These are phyloP conservation scores for Phytophthora kernoviae DNA, from an alignment of 352 stramenopile species.

Conservation along the genomic window DNA sequence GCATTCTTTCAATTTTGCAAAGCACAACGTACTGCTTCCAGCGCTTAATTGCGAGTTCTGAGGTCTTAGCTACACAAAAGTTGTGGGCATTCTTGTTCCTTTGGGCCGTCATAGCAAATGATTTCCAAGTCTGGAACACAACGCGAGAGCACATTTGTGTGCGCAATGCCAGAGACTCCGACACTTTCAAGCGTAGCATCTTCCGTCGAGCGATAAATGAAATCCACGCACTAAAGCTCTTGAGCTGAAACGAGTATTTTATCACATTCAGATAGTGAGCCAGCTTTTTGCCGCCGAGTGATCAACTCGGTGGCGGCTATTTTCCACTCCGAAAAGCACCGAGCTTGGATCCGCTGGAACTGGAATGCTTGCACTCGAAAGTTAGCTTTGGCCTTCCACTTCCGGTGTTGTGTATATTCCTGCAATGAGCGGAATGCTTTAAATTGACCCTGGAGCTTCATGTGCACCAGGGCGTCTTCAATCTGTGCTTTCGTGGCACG, in stretches of 20 bases:
- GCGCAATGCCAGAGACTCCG: constrained; percentile 29
- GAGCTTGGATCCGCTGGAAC: background rate
- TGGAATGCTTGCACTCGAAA: constrained; percentile 2
- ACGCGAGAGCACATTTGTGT: constrained; percentile 31
- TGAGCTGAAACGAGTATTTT: constrained; percentile 41
- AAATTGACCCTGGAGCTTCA: constrained; percentile 30
- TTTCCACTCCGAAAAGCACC: constrained; percentile 35
- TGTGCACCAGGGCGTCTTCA: constrained; percentile 25
- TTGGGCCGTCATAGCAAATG: constrained; percentile 17
- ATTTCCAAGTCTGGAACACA: constrained; percentile 41
- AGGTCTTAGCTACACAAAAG: constrained; percentile 14
- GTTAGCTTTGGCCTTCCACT: constrained; percentile 7
- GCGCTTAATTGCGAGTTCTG: constrained; percentile 13
- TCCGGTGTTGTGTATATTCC: constrained; percentile 1
- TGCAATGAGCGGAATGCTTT: constrained; percentile 23
- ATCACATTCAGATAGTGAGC: constrained; percentile 39
- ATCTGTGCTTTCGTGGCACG: constrained; percentile 27
- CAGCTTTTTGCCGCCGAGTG: constrained; percentile 29
- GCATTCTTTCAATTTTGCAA: constrained; percentile 57
- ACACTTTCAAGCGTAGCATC: constrained; percentile 25
- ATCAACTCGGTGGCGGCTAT: background rate
- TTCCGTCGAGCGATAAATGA: constrained; percentile 26
- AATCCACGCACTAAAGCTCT: constrained; percentile 44
- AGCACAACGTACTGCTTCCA: constrained; percentile 57
- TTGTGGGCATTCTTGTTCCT: constrained; percentile 13